These are phyloP conservation scores for Xylaria curta DNA, from an alignment of 495 filamentous ascomycete genomes.

Conservation along the genomic window DNA sequence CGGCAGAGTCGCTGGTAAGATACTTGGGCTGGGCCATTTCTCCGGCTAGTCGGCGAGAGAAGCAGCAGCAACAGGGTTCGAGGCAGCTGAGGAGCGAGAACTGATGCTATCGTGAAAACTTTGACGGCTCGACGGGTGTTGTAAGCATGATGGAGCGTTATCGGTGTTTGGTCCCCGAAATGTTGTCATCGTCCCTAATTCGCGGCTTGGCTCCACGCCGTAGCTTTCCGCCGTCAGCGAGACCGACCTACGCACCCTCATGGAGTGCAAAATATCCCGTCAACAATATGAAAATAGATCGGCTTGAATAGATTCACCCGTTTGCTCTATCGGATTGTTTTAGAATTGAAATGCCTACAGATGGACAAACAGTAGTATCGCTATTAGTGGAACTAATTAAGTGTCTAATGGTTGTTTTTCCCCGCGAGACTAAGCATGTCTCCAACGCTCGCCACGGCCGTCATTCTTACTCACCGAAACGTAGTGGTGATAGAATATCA, in stretches of 20 bases:
- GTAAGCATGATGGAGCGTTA: slow-evolving; percentile 11
- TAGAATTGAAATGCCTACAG: neutral
- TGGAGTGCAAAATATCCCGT: neutral
- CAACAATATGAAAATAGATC: neutral
- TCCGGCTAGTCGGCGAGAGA: neutral
- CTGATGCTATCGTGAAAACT: slow-evolving; percentile 5
- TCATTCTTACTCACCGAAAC: slow-evolving; percentile 22
- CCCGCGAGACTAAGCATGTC: neutral
- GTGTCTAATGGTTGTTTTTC: neutral
- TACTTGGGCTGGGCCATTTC: slow-evolving; percentile 62
- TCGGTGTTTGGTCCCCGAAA: slow-evolving; percentile 6
- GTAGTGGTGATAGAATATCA: slow-evolving; percentile 6
- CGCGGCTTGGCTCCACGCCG: slow-evolving; percentile 11
- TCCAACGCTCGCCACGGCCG: neutral
- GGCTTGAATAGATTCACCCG: neutral
- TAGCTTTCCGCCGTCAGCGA: neutral
- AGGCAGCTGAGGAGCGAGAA: neutral
- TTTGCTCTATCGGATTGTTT: neutral
- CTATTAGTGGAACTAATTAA: neutral
- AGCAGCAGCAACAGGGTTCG: neutral
- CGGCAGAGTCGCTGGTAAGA: slow-evolving; percentile 77
- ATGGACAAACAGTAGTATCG: neutral
- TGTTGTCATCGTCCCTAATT: neutral
- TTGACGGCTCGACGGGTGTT: neutral
- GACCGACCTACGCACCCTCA: neutral